These are phyloP conservation scores for Carex pumila DNA, from an alignment of 176 grass and related monocot species.

Conservation along the genomic window DNA sequence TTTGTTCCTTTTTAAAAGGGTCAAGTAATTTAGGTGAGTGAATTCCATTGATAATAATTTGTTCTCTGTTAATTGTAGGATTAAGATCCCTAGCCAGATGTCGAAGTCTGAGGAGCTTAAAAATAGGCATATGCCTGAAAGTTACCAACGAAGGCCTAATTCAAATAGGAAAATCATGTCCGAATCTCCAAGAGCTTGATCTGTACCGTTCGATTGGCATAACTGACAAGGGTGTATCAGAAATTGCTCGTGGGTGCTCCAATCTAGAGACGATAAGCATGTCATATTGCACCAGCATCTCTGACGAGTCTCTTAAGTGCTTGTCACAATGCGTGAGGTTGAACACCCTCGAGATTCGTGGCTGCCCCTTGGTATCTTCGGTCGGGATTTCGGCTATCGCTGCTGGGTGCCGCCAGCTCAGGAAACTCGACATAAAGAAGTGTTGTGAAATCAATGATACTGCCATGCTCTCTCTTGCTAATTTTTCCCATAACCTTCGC, in stretches of 20 bases:
- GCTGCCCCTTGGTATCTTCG: conserved; percentile 47
- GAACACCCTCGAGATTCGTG: conserved; percentile 62
- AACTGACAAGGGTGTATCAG: conserved; percentile 51
- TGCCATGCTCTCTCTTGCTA: conserved; percentile 61
- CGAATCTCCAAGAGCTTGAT: conserved; percentile 67
- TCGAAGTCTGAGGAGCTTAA: conserved; percentile 55
- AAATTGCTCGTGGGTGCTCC: conserved; percentile 51
- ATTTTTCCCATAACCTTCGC: conserved; percentile 49
- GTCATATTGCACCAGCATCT: conserved; percentile 72
- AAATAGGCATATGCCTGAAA: conserved; percentile 75
- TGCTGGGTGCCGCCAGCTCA: conserved; percentile 46
- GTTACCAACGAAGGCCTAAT: conserved; percentile 67
- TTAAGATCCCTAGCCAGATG: conserved; percentile 55
- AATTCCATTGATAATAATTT: background rate
- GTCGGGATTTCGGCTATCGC: conserved; percentile 46
- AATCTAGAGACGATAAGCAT: conserved; percentile 59
- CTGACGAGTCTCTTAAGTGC: conserved; percentile 43
- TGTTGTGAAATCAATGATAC: conserved; percentile 62
- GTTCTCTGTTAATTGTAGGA: conserved; percentile 32
- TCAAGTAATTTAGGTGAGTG: background rate
- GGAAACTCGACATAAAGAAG: conserved; percentile 77
- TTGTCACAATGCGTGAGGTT: conserved; percentile 61
- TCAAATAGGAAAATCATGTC: conserved; percentile 45
- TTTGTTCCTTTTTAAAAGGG: background rate
- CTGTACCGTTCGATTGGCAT: conserved; percentile 68